Evolutionary conservation across 495 filamentous ascomycete species (phyloP), one percentile per base, ranked within the genome.

Genomic region (Neurospora hispaniola): DNA sequence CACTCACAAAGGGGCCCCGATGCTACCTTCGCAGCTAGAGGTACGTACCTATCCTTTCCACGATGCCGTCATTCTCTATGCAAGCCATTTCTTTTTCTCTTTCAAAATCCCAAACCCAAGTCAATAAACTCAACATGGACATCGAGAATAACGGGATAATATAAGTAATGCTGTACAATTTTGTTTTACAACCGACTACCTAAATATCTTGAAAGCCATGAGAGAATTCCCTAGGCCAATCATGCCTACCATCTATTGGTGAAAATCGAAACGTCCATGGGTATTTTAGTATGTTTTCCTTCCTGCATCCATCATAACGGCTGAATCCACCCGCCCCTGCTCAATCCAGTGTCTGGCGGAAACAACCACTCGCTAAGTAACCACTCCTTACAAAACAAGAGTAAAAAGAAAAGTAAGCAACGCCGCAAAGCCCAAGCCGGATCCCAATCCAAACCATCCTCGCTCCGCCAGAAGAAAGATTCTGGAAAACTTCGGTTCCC

Each of bases 41-140:
- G n/a, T n/a, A n/a, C n/a, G n/a, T n/a, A 23, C 43, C 35, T 38
- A 6, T 38, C 35, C 39, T n/a, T 31, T 31, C 40, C 41, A 31
- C 70, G 14, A 71, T 71, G 41, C 70, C 70, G 70, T 71, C 70
- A 71, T 71, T 46, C 7, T 71, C 20, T 9, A 59, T 35, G 41
- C 70, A 71, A 14, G 54, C 11, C 54, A 18, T 9, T 5, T 16
- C 27, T 62, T 35, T 35, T 16, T 54, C 16, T 16, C 0, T 35
- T 62, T 27, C 27, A 66, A 66, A 31, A 35, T 12, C 35, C 3
- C 6, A 66, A 54, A 27, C 23, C 20, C 46, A 54, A 23, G 23
- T 59, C 27, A 66, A 66, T 31, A 9, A 18, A 35, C 27, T 35
- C 54, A 66, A 38, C 6, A 18, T 9, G 8, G 18, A 66, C 54